phyloP scores from a whole-genome alignment of 352 stramenopile genomes.

The Pythium plurisporium region DNA sequence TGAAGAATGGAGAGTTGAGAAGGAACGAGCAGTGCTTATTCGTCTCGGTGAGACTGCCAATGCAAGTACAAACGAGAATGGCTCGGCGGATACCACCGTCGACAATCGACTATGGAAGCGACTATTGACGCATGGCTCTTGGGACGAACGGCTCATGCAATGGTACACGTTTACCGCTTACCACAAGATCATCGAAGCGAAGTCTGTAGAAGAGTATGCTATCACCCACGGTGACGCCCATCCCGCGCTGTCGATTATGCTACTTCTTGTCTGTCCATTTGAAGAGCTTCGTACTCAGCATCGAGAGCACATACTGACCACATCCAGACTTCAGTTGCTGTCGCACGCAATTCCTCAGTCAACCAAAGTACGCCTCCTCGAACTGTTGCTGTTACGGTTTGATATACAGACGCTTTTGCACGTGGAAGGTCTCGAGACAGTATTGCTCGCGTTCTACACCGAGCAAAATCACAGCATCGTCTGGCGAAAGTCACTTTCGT shows the following conservation, averaged over 20 bases:
- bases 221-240: slow-evolving; percentile 32
- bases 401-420: slow-evolving; percentile 40
- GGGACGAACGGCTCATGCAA: slow-evolving; percentile 35
- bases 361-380: slow-evolving; percentile 25
- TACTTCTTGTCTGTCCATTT: slow-evolving; percentile 64
- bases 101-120: slow-evolving; percentile 24
- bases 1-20: slow-evolving; percentile 36
- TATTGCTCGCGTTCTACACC: slow-evolving; percentile 32
- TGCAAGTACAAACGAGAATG: not conserved
- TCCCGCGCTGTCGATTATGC: slow-evolving; percentile 30
- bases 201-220: slow-evolving; percentile 36
- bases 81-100: not conserved
- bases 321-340: not conserved
- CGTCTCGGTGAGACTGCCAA: slow-evolving; percentile 32
- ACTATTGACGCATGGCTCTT: slow-evolving; percentile 47
- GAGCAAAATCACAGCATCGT: slow-evolving; percentile 17
- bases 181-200: slow-evolving; percentile 27
- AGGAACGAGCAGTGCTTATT: slow-evolving; percentile 25
- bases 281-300: slow-evolving; percentile 38
- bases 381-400: slow-evolving; percentile 62
- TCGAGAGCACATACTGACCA: slow-evolving; percentile 24
- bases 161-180: slow-evolving; percentile 59
- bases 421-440: slow-evolving; percentile 33
- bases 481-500: slow-evolving; percentile 21
- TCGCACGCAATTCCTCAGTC: slow-evolving; percentile 9